Evolutionary conservation across 2,329 filamentous ascomycete genomes (phyloP), one percentile per base, ranked within the genome.

Genomic region (Escovopsis weberi): DNA sequence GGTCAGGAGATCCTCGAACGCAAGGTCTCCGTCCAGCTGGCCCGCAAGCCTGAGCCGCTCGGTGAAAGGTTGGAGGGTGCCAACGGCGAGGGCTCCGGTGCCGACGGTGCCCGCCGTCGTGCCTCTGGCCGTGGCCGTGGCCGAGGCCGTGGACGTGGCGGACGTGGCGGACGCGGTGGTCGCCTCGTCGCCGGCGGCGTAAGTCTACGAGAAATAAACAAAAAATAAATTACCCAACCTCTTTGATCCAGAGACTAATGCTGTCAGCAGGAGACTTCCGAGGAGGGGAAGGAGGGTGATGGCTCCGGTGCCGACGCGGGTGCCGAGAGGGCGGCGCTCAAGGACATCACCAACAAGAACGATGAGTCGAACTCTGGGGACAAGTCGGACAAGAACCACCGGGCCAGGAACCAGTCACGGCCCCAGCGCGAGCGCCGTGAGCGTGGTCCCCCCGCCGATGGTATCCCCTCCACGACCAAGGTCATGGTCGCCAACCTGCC

Each of bases 401-500:
- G 69, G 55, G 70, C 70, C 54, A 70, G 72, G 63, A 64, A 59
- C 46, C 66, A 74, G 59, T 60, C 65, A 55, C 73, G 72, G 48
- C 64, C 67, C 55, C 67, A 68, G 56, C 74, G 74, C 57, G 73
- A 78, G 69, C 72, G 75, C 56, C 73, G 77, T 55, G 75, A 95
- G 78, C 88, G 91, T 65, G 91, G 91, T 50, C 91, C 91, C 51
- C 91, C 91, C 47, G 89, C 94, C 66, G 89, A 98, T 63, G 91
- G 91, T 55, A 85, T 98, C 59, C 82, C 91, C 52, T 96, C 89
- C 67, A 95, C 95, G 82, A 96, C 85, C 67, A 98, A 98, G 83
- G 86, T 98, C 69, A 98, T 98, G 91, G 91, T 98, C 59, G 91
- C 91, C 60, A 98, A 98, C 74, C 79, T 98, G 50, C 91, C 91